These are phyloP conservation scores for Rhizophagus clarus DNA, from an alignment of 192 early-diverging fungal species.

Conservation along the genomic window DNA sequence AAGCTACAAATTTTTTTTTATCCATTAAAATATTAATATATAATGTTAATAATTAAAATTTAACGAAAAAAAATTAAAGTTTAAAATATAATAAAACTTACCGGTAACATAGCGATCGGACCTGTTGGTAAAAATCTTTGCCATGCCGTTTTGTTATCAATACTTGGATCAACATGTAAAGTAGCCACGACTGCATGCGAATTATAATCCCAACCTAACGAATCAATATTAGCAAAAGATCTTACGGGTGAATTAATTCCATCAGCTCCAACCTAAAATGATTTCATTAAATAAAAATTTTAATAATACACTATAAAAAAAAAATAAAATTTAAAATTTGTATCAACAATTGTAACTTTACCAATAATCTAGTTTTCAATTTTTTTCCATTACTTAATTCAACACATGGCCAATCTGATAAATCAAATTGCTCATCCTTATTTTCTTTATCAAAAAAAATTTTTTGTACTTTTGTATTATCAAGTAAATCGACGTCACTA, in stretches of 20 bases:
- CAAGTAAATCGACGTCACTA: slow-evolving; percentile 64
- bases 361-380: slow-evolving; percentile 75
- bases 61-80: neutral
- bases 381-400: slow-evolving; percentile 64
- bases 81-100: slow-evolving; percentile 38
- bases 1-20: slow-evolving; percentile 30
- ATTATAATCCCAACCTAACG: slow-evolving; percentile 84
- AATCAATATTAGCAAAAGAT: slow-evolving; percentile 77
- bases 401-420: slow-evolving; percentile 75
- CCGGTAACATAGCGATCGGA: slow-evolving; percentile 92
- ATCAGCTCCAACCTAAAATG: slow-evolving; percentile 76
- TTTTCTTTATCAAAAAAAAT: slow-evolving; percentile 44
- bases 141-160: slow-evolving; percentile 75
- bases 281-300: neutral
- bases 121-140: slow-evolving; percentile 95
- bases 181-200: slow-evolving; percentile 89
- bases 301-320: neutral
- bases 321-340: too few relatives aligned
- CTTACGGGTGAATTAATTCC: slow-evolving; percentile 87
- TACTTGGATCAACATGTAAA: slow-evolving; percentile 56
- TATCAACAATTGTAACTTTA: slow-evolving; percentile 29
- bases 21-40: neutral
- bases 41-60: too few relatives aligned
- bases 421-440: slow-evolving; percentile 29
- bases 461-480: slow-evolving; percentile 64